Base-by-base conservation (phyloP, 2,329 filamentous ascomycete genomes). In the Ramularia endophylla region DNA sequence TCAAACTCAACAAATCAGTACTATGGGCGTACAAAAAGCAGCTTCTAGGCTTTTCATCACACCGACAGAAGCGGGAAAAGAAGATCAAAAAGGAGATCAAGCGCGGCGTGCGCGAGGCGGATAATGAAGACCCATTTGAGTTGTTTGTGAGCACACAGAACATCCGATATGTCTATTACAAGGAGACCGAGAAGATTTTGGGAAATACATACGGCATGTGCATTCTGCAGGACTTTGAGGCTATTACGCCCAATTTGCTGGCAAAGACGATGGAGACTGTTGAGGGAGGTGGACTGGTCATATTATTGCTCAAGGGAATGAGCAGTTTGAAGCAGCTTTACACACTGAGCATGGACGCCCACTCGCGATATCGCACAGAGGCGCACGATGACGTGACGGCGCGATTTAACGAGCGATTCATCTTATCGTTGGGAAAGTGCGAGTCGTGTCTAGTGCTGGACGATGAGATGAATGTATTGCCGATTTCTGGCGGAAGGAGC, bases 1-100 rank as follows among this genome's bases (percentile, higher is more conserved):
- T 95, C 51, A 94, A 94, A 68, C 81, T 94, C 65, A 94, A 92
- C 71, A 97, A 97, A 66, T 92, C 86, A 9, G 88, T 98, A 3
- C 72, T 98, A 8, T 98, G 92, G 92, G 90, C 92, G 15, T 98
- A 98, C 73, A 97, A 97, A 75, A 94, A 94, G 65, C 92, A 98
- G 66, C 76, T 98, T 8, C 72, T 98, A 22, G 89, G 88, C 36
- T 97, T 97, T 64, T 94, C 87, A 22, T 88, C 87, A 70, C 89
- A 98, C 68, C 85, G 92, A 41, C 94, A 95, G 74, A 98, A 98
- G 81, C 85, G 92, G 57, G 92, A 98, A 67, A 81, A 83, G 60
- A 98, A 95, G 73, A 95, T 98, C 65, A 95, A 95, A 71, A 95
- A 90, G 67, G 92, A 98, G 61, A 87, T 98, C 66, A 95, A 94